Conservation (phyloP, 1,284 basidiomycete species). For the Tremellales sp. region DNA sequence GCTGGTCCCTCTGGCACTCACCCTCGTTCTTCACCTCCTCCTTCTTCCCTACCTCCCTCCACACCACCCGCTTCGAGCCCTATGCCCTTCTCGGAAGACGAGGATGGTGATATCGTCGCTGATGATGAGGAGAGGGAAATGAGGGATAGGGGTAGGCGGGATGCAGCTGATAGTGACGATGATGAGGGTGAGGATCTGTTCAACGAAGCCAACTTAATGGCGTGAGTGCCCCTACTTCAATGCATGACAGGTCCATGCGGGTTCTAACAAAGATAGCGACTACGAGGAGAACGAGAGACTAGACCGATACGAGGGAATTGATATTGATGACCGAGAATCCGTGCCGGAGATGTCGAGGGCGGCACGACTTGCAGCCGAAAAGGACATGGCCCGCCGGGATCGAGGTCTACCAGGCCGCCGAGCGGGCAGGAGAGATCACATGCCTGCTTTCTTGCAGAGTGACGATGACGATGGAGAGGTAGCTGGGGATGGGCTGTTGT, state of each 20-base stretch:
- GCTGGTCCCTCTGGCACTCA: constrained; percentile 26
- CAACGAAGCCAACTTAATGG: constrained; percentile 63
- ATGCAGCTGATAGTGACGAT: constrained; percentile 60
- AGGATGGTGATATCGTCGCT: constrained; percentile 73
- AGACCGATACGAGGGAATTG: constrained; percentile 83
- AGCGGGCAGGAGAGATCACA: constrained; percentile 69
- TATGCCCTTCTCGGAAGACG: constrained; percentile 78
- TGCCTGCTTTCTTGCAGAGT: constrained; percentile 77
- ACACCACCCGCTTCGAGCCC: constrained; percentile 63
- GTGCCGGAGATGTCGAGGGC: constrained; percentile 67
- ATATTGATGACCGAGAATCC: constrained; percentile 79
- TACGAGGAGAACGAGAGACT: constrained; percentile 77
- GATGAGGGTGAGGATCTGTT: constrained; percentile 85
- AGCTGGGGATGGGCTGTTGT: constrained; percentile 53
- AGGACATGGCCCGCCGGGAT: constrained; percentile 83
- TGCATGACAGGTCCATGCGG: constrained; percentile 2
- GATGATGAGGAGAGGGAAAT: constrained; percentile 65
- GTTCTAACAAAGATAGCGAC: constrained; percentile 57
- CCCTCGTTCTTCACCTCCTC: constrained; percentile 24
- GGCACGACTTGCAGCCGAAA: constrained; percentile 78
- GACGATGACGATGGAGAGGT: constrained; percentile 64
- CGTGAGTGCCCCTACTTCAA: too few species aligned
- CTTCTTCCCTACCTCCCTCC: constrained; percentile 43
- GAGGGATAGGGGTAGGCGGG: constrained; percentile 44
- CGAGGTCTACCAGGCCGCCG: constrained; percentile 66